Evolutionary conservation across 768 basidiomycete species (phyloP), one percentile per base, ranked within the genome.

Genomic region (Psilocybe tampanensis): DNA sequence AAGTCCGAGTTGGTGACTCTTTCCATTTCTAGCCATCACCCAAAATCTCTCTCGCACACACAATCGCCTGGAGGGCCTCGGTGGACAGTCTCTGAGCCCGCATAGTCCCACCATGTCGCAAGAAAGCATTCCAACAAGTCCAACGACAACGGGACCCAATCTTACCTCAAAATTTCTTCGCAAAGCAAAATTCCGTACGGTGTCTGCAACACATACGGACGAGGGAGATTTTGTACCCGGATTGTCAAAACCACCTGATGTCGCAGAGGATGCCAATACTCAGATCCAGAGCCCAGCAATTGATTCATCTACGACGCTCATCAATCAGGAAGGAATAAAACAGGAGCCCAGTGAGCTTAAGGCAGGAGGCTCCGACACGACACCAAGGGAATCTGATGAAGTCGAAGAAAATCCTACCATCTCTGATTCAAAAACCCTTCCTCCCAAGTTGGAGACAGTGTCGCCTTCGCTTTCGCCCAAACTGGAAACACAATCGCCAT

Each of bases 101-200:
- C 17, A 19, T 24, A 19, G 13, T 4, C 3, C 50, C 32, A 53
- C 44, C 39, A n/a, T 41, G 18, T 59, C 53, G 18, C 47, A 32
- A 24, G 58, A 47, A 34, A 22, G 47, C 19, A 41, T 11, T 24
- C 15, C 50, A 19, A 13, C 45, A 29, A 11, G 12, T 22, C 41
- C 43, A 43, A 34, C 34, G 23, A 18, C 34, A 33, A 17, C 47
- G 21, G 29, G 42, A 42, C 18, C 52, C 47, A 26, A 43, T 33
- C 52, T 62, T 9, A 60, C 59, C 6, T 58, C 61, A 23, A 62
- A 62, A 47, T 59, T 62, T 50, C 50, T 52, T 51, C 56, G 59
- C 21, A 61, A 65, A 26, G 39, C 57, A 3, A 60, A 54, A 39
- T 56, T 56, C 41, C 56, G 34, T 22, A 59, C 34, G 23, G 52